These are phyloP conservation scores for Fomitopsis serialis DNA, from an alignment of 768 basidiomycete species.

Conservation along the genomic window DNA sequence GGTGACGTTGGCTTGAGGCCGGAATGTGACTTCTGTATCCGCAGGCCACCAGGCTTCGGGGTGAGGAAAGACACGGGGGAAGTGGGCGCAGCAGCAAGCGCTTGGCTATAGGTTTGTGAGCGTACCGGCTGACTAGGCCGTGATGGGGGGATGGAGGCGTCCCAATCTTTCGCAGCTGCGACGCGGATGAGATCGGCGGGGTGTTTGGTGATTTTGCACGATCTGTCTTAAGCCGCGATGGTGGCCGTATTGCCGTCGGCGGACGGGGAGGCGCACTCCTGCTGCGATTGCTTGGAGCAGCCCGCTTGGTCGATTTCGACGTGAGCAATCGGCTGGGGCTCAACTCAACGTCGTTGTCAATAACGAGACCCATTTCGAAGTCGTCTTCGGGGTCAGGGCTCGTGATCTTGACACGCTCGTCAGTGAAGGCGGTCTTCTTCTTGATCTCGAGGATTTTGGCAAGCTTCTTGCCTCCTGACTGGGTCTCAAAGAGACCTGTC, in stretches of 20 bases:
- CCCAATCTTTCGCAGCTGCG: constrained; percentile 63
- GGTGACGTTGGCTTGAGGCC: constrained; percentile 75
- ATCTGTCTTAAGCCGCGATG: constrained; percentile 55
- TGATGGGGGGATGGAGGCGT: constrained; percentile 66
- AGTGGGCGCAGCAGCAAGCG: constrained; percentile 41
- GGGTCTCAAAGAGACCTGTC: constrained; percentile 67
- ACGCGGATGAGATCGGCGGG: constrained; percentile 64
- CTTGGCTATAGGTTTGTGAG: constrained; percentile 54
- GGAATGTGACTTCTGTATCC: constrained; percentile 80
- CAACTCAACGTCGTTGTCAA: constrained; percentile 78
- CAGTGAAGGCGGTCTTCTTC: constrained; percentile 51
- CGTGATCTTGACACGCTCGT: constrained; percentile 46
- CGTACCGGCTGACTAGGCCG: constrained; percentile 43
- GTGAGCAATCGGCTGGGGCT: constrained; percentile 71
- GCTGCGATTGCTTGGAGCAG: constrained; percentile 34
- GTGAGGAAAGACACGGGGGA: constrained; percentile 52
- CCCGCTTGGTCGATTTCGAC: constrained; percentile 23
- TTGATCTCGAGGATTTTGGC: constrained; percentile 48
- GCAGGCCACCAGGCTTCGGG: constrained; percentile 68
- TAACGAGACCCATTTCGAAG: constrained; percentile 80
- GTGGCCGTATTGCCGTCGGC: constrained; percentile 49
- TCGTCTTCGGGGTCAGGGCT: constrained; percentile 74
- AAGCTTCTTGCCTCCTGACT: constrained; percentile 47
- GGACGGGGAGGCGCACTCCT: constrained; percentile 50
- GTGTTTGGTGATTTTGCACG: constrained; percentile 70